Evolutionary conservation across 345 rosid species (phyloP), one percentile per base, ranked within the genome.

Genomic region (Dipteronia dyeriana): DNA sequence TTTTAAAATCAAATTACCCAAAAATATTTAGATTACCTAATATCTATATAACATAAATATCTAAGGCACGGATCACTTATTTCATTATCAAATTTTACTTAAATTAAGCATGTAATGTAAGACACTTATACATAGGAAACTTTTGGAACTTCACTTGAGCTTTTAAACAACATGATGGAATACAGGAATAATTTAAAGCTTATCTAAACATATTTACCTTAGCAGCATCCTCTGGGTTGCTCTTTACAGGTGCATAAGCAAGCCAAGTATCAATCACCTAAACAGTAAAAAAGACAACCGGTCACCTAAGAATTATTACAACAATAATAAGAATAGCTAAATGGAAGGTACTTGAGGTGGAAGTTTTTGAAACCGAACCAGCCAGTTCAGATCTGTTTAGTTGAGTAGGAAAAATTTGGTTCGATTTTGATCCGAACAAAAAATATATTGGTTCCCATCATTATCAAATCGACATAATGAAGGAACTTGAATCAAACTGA

Each of bases 171-270:
- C 34, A 41, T 22, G 63, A 51, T 69, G 23, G 7, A 60, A 8
- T 31, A 16, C 10, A 25, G 23, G 34, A 51, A 34, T 20, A 77
- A 72, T 47, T 45, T 29, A 65, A 25, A 34, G 66, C 19, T 76
- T 9, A 71, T 64, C 45, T 57, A 17, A 56, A 12, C 13, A 43
- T 70, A 29, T 20, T 70, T 81, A 94, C 98, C 96, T 92, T 94
- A 14, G 98, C 92, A 86, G 98, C 98, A 80, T 94, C 98, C 80
- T 90, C 97, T 2, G 98, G 94, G 73, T 92, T 91, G 82, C 91
- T 94, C 90, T 94, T 94, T 73, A 91, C 98, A 3, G 98, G 98
- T 79, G 98, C 92, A 82, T 94, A 94, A 75, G 93, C 98, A 76
- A 94, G 86, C 98, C 98, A 92, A 47, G 91, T 22, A 75, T 94